Evolutionary conservation across 768 basidiomycete species (phyloP), one percentile per base, ranked within the genome.

Genomic region (Guyanaporus albipodus): DNA sequence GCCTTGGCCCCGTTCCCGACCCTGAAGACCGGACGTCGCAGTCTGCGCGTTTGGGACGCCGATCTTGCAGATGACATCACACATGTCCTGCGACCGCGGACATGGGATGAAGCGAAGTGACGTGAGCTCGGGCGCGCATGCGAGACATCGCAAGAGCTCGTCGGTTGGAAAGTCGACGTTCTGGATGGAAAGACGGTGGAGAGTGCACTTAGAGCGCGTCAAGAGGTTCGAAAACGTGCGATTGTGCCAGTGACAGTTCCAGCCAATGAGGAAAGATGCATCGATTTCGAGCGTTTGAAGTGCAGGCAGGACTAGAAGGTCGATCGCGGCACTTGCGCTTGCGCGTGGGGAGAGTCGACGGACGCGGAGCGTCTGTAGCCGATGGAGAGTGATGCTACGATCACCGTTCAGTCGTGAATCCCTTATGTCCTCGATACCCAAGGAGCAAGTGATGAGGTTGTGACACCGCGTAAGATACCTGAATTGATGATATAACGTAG

Each of bases 241-340:
- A 11, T 38, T 7, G 7, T 56, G 51, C 56, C 59, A 52, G 4
- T 6, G 27, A 9, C 18, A 1, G 7, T 38, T 24, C 47, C 31
- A 36, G 3, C 12, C 4, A 2, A 52, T 11, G 0, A 44, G 28
- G 19, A 12, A 0, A 9, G 43, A 42, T 26, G 50, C 42, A n/a
- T 57, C 52, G 11, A 61, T 55, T 28, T 52, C 55, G 6, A 61
- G 55, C 8, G 47, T 54, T 28, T 50, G 39, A 11, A 57, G 53
- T n/a, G 41, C 50, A 2, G 60, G 60, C 5, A 60, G 42, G 22
- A 55, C 19, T 4, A 62, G 49, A 11, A 9, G 40, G n/a, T 55
- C 39, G 33, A 60, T 45, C 1, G 22, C 19, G 2, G 19, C 27
- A 9, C 38, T n/a, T 29, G 43, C 51, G 8, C 47, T 28, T 26